phyloP scores from a whole-genome alignment of 2,329 filamentous ascomycete species.

The Tolypocladium endophyticum region DNA sequence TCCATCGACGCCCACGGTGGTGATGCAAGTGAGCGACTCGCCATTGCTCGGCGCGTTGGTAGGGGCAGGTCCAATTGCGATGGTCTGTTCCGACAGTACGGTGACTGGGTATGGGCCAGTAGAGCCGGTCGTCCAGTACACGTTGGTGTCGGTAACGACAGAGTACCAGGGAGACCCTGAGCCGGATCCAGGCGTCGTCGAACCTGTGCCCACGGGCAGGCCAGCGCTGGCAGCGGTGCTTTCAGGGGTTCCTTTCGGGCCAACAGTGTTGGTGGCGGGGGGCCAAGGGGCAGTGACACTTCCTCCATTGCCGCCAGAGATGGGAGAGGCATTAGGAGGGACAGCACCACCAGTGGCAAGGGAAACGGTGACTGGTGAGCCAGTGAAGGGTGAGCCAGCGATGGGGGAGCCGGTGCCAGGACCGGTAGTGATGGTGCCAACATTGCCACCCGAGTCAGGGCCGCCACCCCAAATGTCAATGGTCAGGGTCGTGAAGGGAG shows the following conservation, averaged over 20 bases:
- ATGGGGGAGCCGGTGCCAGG: conserved; percentile 4
- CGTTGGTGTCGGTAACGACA: conserved; percentile 13
- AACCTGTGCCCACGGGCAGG: neutral
- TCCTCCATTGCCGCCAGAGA: conserved; percentile 5
- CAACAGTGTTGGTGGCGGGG: conserved; percentile 6
- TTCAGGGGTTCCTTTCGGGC: conserved; percentile 5
- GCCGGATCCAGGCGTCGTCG: neutral
- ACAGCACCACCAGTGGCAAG: conserved; percentile 6
- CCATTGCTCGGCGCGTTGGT: neutral
- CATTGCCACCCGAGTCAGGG: conserved; percentile 4
- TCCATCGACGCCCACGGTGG: conserved; percentile 12
- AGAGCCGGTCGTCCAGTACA: conserved; percentile 9
- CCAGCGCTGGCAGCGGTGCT: conserved; percentile 2
- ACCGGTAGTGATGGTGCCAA: conserved; percentile 4
- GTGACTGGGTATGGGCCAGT: conserved; percentile 10
- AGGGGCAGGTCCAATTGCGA: conserved; percentile 6
- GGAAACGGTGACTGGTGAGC: conserved; percentile 4
- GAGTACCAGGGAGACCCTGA: conserved; percentile 5
- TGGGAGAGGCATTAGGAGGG: conserved; percentile 5
- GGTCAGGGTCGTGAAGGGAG: conserved; percentile 24
- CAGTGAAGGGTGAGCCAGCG: neutral
- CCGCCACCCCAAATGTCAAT: conserved; percentile 21
- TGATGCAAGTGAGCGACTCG: conserved; percentile 8
- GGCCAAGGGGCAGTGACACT: conserved; percentile 7
- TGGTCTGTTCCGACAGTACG: conserved; percentile 11